Base-by-base conservation (phyloP, 148 eudicot species). In the Euryodendron excelsum region DNA sequence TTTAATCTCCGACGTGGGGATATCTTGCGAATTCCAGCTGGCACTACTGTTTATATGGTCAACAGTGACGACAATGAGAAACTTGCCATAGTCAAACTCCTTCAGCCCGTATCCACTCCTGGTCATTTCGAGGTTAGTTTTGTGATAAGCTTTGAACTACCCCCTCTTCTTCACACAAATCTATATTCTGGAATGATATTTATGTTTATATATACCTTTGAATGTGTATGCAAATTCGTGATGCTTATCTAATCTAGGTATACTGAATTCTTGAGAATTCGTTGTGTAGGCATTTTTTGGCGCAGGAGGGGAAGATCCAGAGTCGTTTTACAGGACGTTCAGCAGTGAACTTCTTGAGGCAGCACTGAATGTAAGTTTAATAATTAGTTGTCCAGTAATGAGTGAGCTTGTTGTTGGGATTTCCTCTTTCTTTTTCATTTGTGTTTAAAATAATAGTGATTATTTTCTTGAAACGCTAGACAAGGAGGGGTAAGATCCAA, bases 331-430 rank as follows among this genome's bases (percentile, higher is more conserved):
- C 88, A 88, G 34, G 59, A 91, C 88, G 41, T 90, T 96, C 78
- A 90, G 91, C 86, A 20, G 71, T 31, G 94, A 88, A 27, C 70
- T 93, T 36, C 92, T 93, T 15, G 91, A 90, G 87, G 94, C 97
- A 10, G 88, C 90, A 47, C 88, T 89, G 61, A 89, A 91, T 69
- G 98, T 93, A 85, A 69, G 81, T 44, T 47, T 65, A 8, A 33
- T 72, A 11, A n/a, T 62, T 62, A 27, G 13, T n/a, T n/a, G 9
- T 28, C 20, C 36, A 27, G 13, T 30, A 3, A 28, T 62, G 18
- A 9, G 5, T 62, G 67, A 23, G 12, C 23, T 61, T 14, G 11
- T 45, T 58, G 41, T 15, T 30, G 50, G 31, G 31, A 28, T 3
- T 47, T 48, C 25, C 21, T 33, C 5, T 34, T 30, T 13, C 25